These are phyloP conservation scores for Neurospora pannonica DNA, from an alignment of 495 filamentous ascomycete genomes.

Conservation along the genomic window DNA sequence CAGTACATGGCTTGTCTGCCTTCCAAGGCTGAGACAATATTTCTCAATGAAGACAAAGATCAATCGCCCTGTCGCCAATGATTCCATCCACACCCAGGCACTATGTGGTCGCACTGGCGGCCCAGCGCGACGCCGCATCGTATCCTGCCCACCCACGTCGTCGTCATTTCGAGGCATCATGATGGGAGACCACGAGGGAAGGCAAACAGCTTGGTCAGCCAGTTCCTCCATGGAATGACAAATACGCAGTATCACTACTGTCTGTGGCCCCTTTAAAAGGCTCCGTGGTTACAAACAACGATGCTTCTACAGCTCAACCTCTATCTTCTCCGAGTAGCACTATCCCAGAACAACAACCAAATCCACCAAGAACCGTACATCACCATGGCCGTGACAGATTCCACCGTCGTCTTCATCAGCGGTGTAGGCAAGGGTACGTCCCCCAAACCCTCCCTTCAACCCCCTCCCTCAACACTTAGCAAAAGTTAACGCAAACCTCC, in stretches of 20 bases:
- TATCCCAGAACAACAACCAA: neutral
- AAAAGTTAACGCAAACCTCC: neutral
- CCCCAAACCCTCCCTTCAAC: neutral
- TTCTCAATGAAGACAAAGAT: neutral
- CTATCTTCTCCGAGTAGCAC: neutral
- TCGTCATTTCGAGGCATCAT: neutral
- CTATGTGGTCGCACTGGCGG: neutral
- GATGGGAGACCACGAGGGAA: neutral
- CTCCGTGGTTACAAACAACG: neutral
- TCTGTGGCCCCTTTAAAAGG: neutral
- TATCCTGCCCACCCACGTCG: neutral
- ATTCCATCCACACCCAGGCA: neutral
- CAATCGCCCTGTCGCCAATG: neutral
- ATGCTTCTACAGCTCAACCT: neutral
- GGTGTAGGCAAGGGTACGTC: conserved; percentile 9
- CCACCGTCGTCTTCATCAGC: conserved; percentile 9
- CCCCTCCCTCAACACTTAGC: neutral
- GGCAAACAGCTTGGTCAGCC: neutral
- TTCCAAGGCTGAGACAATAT: neutral
- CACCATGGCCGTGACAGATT: conserved; percentile 1
- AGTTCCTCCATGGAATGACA: neutral
- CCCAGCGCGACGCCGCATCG: neutral
- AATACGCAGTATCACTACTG: neutral
- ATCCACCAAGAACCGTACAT: neutral
- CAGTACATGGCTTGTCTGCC: neutral